Base-by-base conservation (phyloP, 2,329 filamentous ascomycete species). In the Claviceps arundinis region DNA sequence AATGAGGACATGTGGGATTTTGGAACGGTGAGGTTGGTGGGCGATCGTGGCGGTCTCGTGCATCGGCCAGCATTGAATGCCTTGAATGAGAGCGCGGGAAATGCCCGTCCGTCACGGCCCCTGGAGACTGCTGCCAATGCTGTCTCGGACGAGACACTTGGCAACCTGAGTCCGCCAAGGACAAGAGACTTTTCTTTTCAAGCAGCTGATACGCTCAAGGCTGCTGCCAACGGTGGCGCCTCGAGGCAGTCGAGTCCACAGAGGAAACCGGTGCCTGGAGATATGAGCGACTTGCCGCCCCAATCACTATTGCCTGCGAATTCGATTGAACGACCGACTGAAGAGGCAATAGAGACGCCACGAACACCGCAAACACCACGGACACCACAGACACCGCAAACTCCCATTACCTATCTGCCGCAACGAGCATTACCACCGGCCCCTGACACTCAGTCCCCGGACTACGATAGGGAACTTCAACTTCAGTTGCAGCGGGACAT, bases 1-100 rank as follows among this genome's bases (percentile, higher is more conserved):
- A 77, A 84, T 56, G 88, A 96, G 65, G 93, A 97, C 65, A 81
- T 97, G 64, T 98, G 93, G 93, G 93, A 98, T 67, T 98, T 98
- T 72, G 93, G 93, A 44, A 98, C 93, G 0, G 88, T 98, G 50
- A 80, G 90, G 52, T 83, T 94, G 5, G 82, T 84, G n/a, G 80
- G 78, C 37, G 81, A 84, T 51, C 77, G 80, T 30, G 81, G 82
- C 55, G 76, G 75, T 34, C 63, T 79, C 1, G 62, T 77, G 7
- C 70, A 70, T 46, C 71, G 80, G 47, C 75, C 76, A 0, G 84
- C 84, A 3, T 71, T 81, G 16, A 76, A 85, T 58, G 74, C 82
- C 0, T 81, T 95, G 82, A 89, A 87, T 58, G 87, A 90, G 55
- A 84, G 85, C 37, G 85, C 84, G 13, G 83, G 86, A 17, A 95